Conservation (phyloP, 805 yeast genomes). For the Saturnispora quitensis region DNA sequence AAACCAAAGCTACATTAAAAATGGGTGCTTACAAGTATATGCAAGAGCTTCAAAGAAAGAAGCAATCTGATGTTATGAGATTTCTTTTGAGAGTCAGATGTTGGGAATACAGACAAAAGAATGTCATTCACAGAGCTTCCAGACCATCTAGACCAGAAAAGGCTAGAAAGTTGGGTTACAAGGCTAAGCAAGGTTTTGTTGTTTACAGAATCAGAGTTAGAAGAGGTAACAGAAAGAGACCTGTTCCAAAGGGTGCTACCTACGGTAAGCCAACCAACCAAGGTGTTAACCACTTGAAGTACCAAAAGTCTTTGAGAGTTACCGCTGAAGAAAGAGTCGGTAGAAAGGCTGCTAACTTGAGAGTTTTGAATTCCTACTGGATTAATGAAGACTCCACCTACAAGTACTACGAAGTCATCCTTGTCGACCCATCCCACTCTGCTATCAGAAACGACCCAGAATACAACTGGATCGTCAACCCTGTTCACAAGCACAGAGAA, state of each 20-base stretch:
- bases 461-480: slow-evolving; percentile 99
- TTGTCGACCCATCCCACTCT: slow-evolving; percentile 95
- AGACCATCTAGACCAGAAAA: slow-evolving; percentile 99
- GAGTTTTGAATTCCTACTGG: slow-evolving; percentile 99
- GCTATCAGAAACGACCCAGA: slow-evolving; percentile 98
- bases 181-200: slow-evolving; percentile 99
- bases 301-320: slow-evolving; percentile 96
- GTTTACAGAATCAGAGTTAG: slow-evolving; percentile 98
- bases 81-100: slow-evolving; percentile 99
- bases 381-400: slow-evolving; percentile 98
- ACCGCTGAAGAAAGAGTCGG: slow-evolving; percentile 99
- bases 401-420: slow-evolving; percentile 98
- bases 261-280: slow-evolving; percentile 99
- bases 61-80: slow-evolving; percentile 99
- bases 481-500: slow-evolving; percentile 99
- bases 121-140: slow-evolving; percentile 96
- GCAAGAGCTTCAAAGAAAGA: slow-evolving; percentile 99
- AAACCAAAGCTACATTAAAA: slow-evolving; percentile 21
- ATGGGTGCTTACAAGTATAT: slow-evolving; percentile 99
- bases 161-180: slow-evolving; percentile 99
- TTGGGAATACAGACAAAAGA: slow-evolving; percentile 99
- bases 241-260: slow-evolving; percentile 99
- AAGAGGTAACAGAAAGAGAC: slow-evolving; percentile 99
- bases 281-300: slow-evolving; percentile 98
- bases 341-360: slow-evolving; percentile 96